Conservation (phyloP, 768 basidiomycete species). For the Cytidiella melzeri region DNA sequence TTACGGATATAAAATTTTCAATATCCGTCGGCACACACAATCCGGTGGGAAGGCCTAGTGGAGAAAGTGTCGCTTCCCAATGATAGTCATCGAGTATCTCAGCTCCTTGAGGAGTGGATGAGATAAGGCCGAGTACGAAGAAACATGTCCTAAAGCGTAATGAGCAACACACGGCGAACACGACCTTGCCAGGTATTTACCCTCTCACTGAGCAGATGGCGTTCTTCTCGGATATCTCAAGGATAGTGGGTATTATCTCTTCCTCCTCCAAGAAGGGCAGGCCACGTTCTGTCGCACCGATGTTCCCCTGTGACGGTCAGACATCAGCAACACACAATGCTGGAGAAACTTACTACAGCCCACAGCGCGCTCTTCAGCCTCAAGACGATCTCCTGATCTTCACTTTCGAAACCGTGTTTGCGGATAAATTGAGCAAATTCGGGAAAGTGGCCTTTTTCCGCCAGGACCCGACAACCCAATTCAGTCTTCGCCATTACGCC, state of each 20-base stretch:
- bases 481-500: conserved; percentile 97
- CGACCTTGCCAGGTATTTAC: conserved; percentile 53
- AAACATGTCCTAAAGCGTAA: conserved; percentile 91
- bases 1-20: conserved; percentile 71
- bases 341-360: conserved; percentile 80
- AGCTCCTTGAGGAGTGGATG: conserved; percentile 85
- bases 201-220: conserved; percentile 88
- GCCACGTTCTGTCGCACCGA: conserved; percentile 85
- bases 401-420: conserved; percentile 76
- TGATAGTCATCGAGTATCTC: conserved; percentile 89
- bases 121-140: conserved; percentile 89
- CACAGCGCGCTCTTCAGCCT: conserved; percentile 94
- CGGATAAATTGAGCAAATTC: conserved; percentile 91
- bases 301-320: conserved; percentile 64
- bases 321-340: not conserved
- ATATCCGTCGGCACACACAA: conserved; percentile 87
- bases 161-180: no score
- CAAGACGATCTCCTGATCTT: conserved; percentile 77
- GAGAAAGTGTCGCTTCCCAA: conserved; percentile 89
- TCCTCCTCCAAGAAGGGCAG: conserved; percentile 95
- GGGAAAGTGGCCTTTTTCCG: conserved; percentile 84
- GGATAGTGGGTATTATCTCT: conserved; percentile 83
- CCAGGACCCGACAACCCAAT: conserved; percentile 85
- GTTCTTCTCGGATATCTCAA: conserved; percentile 89
- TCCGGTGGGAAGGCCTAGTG: conserved; percentile 83